Base-by-base conservation (phyloP, 202 grass and related monocot genomes). In the Cymbopogon flexuosus region DNA sequence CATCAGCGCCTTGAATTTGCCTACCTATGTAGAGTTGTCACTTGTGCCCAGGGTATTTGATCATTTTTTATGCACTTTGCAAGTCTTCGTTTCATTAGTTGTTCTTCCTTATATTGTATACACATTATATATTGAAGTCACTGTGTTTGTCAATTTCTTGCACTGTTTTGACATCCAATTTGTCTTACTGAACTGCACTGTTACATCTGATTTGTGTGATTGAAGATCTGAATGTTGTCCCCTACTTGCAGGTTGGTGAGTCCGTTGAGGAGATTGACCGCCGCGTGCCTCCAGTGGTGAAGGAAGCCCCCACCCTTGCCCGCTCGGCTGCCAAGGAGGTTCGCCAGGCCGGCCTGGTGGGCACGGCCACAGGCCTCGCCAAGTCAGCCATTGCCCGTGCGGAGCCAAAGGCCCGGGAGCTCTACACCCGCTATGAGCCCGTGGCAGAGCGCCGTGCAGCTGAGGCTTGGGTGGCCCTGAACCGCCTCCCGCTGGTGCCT, bases 391-490 rank as follows among this genome's bases (percentile, higher is more conserved):
- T 90, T 0, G 73, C 81, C 29, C 72, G 84, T 0, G 91, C 83
- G 0, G 91, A 94, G 66, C 94, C 91, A 0, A 87, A 81, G 56
- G 91, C 94, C 6, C 68, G 88, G 1, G 89, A 88, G 56, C 45
- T 97, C 16, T 94, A 90, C 76, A 83, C 85, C 59, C 93, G 91
- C 62, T 97, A 94, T 3, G 94, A 97, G 79, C 94, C 94, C 0
- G 83, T 87, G 14, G 92, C 90, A 1, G 96, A 98, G 88, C 90
- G 88, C 37, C 79, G 68, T 37, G 94, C 91, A 1, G 87, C 75
- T 0, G 87, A 89, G 24, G 83, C 89, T 0, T 97, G 94, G 91
- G 72, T 81, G 2, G 89, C 89, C 21, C 80, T 97, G 58, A 94
- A 97, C 82, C 80, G 89, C 24, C 89, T 97, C 24, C 94, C 94